Evolutionary conservation across 202 grass and related monocot species (phyloP).

Genomic region (Zizania palustris): DNA sequence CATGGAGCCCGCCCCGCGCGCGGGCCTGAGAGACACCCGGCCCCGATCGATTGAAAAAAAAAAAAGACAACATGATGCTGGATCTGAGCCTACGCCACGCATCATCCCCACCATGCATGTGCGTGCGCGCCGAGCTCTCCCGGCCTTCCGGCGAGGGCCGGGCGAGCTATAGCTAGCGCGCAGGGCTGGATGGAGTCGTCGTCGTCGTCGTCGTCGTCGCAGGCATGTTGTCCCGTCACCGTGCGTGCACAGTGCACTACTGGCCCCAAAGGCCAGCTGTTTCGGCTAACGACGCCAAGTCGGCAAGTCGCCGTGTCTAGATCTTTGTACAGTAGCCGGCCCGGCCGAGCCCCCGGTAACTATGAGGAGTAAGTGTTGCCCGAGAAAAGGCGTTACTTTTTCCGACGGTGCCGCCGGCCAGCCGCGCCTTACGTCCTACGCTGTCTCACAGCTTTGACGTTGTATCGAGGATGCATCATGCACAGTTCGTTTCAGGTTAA

Average conservation of each 20-base stretch:
- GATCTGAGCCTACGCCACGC: slow-evolving; percentile 23
- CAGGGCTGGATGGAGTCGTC: not conserved
- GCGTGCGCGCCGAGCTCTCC: not conserved
- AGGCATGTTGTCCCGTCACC: not conserved
- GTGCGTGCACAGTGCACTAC: not conserved
- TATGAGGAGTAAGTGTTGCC: not conserved
- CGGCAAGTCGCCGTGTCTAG: slow-evolving; percentile 47
- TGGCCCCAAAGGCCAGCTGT: slow-evolving; percentile 23
- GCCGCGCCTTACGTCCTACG: too few relatives aligned
- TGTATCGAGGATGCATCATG: too few relatives aligned
- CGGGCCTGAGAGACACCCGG: not conserved
- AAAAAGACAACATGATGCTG: slow-evolving; percentile 31
- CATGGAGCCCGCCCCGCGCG: too few relatives aligned
- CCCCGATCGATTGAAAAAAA: slow-evolving; percentile 9
- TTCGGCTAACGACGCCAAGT: slow-evolving; percentile 36
- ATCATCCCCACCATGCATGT: slow-evolving; percentile 24
- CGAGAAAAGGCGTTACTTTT: not conserved
- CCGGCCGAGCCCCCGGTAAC: not conserved
- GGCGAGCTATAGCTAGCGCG: too few relatives aligned
- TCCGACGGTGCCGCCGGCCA: not conserved
- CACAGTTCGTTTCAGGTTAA: too few relatives aligned
- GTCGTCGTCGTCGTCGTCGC: not conserved
- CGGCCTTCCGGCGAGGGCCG: slow-evolving; percentile 9
- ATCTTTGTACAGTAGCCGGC: not conserved
- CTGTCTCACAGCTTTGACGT: too few relatives aligned